Evolutionary conservation across 2,329 filamentous ascomycete species (phyloP).

Genomic region (Simplicillium aogashimaense): DNA sequence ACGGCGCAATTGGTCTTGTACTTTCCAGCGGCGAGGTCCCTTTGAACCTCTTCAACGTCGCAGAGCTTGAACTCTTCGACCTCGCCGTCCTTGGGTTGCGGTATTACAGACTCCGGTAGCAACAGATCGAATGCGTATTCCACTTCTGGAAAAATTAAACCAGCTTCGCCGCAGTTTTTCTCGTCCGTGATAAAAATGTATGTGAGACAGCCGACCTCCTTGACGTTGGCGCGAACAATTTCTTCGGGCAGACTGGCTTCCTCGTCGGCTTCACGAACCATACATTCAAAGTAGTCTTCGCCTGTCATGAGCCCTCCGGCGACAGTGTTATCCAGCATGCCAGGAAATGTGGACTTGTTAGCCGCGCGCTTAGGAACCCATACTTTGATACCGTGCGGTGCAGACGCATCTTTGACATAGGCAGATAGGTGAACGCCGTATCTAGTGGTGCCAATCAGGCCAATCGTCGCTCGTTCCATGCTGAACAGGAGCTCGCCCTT

Average conservation of each 20-base stretch:
- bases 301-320: conserved; percentile 70
- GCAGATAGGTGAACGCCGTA: conserved; percentile 79
- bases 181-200: conserved; percentile 77
- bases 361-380: conserved; percentile 75
- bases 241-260: conserved; percentile 72
- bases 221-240: conserved; percentile 52
- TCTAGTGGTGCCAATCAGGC: conserved; percentile 64
- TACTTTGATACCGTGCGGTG: conserved; percentile 53
- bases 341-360: conserved; percentile 76
- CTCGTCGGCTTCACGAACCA: conserved; percentile 79
- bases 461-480: conserved; percentile 66
- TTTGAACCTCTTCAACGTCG: conserved; percentile 65
- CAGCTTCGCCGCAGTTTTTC: conserved; percentile 68
- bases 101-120: conserved; percentile 56
- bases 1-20: conserved; percentile 93
- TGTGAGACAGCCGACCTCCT: conserved; percentile 60
- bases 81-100: conserved; percentile 76
- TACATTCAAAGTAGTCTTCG: conserved; percentile 69
- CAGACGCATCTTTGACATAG: conserved; percentile 40
- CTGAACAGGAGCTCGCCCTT: conserved; percentile 56
- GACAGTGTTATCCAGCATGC: conserved; percentile 94
- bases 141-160: conserved; percentile 78
- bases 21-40: conserved; percentile 57
- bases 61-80: conserved; percentile 76
- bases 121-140: conserved; percentile 89